Percentiles rank a stretch among this genome's conserved stretches.
These are phyloP conservation scores for Mycena polygramma DNA, from an alignment of 768 basidiomycete species.

Conservation along the genomic window DNA sequence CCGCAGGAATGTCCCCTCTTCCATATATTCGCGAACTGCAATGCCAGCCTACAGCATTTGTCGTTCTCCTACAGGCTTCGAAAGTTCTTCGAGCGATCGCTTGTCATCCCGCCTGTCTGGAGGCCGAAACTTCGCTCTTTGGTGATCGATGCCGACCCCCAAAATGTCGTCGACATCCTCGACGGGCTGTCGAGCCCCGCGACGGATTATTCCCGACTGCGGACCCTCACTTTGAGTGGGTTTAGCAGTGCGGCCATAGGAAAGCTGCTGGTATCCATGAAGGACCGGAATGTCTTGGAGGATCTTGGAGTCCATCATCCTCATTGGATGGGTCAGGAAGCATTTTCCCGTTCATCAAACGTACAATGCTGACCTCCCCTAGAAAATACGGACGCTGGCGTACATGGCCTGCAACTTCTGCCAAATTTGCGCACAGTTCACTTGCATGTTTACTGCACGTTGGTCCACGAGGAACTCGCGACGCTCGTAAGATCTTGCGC, in stretches of 20 bases:
- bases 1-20: not conserved
- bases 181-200: not conserved
- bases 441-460: not conserved
- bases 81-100: not conserved
- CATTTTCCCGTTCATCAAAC: not conserved
- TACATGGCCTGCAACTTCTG: not conserved
- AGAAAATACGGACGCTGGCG: too few species aligned
- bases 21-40: not conserved
- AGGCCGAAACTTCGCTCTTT: not conserved
- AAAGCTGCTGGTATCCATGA: not conserved
- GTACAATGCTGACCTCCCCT: too few species aligned
- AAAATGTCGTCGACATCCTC: not conserved
- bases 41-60: not conserved
- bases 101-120: not conserved
- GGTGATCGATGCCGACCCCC: not conserved
- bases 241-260: not conserved
- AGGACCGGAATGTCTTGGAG: not conserved
- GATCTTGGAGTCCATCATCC: not conserved
- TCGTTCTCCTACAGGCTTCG: not conserved
- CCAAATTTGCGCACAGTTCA: not conserved
- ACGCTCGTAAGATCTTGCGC: not conserved
- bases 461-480: not conserved
- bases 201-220: conserved; percentile 1
- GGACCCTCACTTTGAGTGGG: not conserved
- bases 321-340: too few species aligned